These are phyloP conservation scores for Picochlorum sp. DNA, from an alignment of 139 green algal genomes.

Conservation along the genomic window DNA sequence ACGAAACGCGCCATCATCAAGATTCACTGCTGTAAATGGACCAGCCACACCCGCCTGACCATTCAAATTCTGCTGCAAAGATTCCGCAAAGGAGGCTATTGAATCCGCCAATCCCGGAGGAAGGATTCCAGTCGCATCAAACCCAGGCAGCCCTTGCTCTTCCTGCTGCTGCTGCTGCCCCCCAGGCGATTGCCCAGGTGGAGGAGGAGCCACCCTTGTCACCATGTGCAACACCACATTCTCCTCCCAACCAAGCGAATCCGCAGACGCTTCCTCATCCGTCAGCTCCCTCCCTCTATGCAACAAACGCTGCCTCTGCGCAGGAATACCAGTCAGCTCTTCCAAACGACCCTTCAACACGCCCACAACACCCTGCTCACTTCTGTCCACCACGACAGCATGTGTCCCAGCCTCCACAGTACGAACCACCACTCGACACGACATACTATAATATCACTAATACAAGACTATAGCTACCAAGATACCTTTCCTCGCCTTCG, in stretches of 20 bases:
- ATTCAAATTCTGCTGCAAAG: too few species aligned
- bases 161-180: too few species aligned
- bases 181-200: background rate
- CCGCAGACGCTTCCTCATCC: background rate
- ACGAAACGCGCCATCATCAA: background rate
- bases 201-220: background rate
- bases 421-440: too few species aligned
- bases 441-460: too few species aligned
- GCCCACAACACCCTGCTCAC: background rate
- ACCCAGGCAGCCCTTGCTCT: too few species aligned
- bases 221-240: constrained; percentile 2
- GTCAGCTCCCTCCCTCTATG: constrained; percentile 1
- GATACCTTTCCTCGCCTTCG: too few species aligned
- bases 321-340: background rate
- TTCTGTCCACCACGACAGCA: too few species aligned
- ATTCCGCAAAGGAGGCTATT: too few species aligned
- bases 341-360: background rate
- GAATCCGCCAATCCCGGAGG: too few species aligned
- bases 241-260: background rate
- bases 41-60: background rate
- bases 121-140: too few species aligned
- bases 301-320: background rate
- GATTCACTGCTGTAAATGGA: background rate
- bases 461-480: too few species aligned
- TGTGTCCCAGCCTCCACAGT: too few species aligned